These are phyloP conservation scores for Fusarium algeriense DNA, from an alignment of 2,329 filamentous ascomycete species.

Conservation along the genomic window DNA sequence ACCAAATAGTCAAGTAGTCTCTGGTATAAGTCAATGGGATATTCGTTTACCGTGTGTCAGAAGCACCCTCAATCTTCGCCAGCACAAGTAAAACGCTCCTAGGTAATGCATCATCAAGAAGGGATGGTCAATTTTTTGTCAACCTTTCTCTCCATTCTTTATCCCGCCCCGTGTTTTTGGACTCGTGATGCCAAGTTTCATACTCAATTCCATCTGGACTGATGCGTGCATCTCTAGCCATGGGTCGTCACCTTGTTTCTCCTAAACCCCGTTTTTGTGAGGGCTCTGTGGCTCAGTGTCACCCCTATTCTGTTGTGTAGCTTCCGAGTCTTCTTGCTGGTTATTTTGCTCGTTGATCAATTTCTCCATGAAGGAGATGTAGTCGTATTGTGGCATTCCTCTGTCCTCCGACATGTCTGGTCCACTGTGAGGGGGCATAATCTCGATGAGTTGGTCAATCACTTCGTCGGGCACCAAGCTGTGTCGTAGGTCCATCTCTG, in stretches of 20 bases:
- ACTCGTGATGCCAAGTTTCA: conserved; percentile 14
- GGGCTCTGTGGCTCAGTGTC: conserved; percentile 50
- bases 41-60: conserved; percentile 41
- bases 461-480: conserved; percentile 96
- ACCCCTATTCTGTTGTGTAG: conserved; percentile 53
- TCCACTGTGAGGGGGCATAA: conserved; percentile 86
- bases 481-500: conserved; percentile 95
- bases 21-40: conserved; percentile 47
- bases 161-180: conserved; percentile 1
- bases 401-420: conserved; percentile 89
- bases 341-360: conserved; percentile 68
- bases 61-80: conserved; percentile 18
- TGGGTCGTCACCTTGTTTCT: conserved; percentile 11
- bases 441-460: conserved; percentile 89
- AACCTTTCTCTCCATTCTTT: conserved; percentile 8
- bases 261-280: conserved; percentile 52
- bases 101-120: conserved; percentile 38
- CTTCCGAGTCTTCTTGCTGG: conserved; percentile 45
- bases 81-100: conserved; percentile 33
- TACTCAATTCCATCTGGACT: conserved; percentile 25
- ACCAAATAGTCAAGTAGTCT: conserved; percentile 18
- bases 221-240: conserved; percentile 32
- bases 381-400: conserved; percentile 90
- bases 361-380: conserved; percentile 96
- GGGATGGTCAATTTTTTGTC: conserved; percentile 22